Evolutionary conservation across 225 moss, liverwort and hornwort species (phyloP), one percentile per base, ranked within the genome.

Genomic region (Pseudisothecium myosuroides): DNA sequence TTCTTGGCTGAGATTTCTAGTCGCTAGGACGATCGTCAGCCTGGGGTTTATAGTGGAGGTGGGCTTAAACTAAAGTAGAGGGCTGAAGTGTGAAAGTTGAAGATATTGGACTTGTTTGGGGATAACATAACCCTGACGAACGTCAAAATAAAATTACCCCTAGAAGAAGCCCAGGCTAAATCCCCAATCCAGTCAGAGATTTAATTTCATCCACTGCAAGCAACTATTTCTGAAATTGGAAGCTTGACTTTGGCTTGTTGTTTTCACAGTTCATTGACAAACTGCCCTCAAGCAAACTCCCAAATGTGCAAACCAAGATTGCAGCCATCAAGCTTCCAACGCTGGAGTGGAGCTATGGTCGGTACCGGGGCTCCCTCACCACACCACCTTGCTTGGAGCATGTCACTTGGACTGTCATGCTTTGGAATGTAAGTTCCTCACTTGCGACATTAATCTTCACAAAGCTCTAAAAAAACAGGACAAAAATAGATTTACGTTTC

Each of bases 291-390:
- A 66, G 41, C 72, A 73, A 89, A 64, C 49, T 66, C 37, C 84
- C 81, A 16, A 84, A 85, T 22, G 89, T 83, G 86, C 89, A 81
- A 43, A 83, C 73, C n/a, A 12, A 74, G 34, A 76, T 89, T 68
- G 89, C 84, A 12, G 82, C 47, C 65, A 90, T 93, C 67, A 84
- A 86, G 85, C 84, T 91, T n/a, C 89, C 90, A 19, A 90, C 89
- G 84, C 63, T 94, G 56, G 92, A 94, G 50, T 78, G 90, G 54
- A 86, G 89, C 37, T 95, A 93, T 85, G 95, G 94, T 58, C 94
- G 93, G 12, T 96, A 95, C 87, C 49, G 37, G 12, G 97, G 97
- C 79, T 97, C 95, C 8, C 95, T 97, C 75, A 95, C 96, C 74
- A 95, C 95, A 28, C 97, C 96, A 49, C 95, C 95, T 67, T 97